Evolutionary conservation across 2,329 filamentous ascomycete genomes (phyloP), one percentile per base, ranked within the genome.

Genomic region (Ramularia collo-cygni): DNA sequence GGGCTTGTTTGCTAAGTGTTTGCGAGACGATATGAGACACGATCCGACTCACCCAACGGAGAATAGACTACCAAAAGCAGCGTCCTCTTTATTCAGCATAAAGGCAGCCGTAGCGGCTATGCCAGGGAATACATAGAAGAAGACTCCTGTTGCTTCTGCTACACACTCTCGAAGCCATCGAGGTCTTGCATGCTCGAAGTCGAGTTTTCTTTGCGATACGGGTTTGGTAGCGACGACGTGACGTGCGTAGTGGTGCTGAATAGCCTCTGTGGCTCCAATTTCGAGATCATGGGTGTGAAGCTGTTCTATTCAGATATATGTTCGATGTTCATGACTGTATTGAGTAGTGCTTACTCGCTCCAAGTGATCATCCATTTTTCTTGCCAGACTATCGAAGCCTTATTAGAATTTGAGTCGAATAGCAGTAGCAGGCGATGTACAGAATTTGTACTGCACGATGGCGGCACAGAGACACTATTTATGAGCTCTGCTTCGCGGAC

Each of bases 71-170:
- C 74, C 71, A 42, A 68, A 72, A 2, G 60, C 62, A 1, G 65
- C 61, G 24, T 64, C 58, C 4, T 54, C 61, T 4, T 59, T 60
- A 46, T 74, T 69, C 3, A 75, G 42, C 6, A 69, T 70, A 53
- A 76, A 76, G 10, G 64, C 57, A 2, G 73, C 70, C 3, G 69
- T 65, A 2, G 73, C 69, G n/a, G 72, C 68, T 26, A 78, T 70
- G 12, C 75, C 74, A 3, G 70, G 66, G 34, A 60, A 62, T 14
- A 63, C 60, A 34, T 51, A 50, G 44, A 55, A 72, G 63, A 77
- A 77, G 3, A 76, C 72, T 3, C 75, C 74, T 1, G 71, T 71
- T 3, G 72, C 72, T 54, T 79, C 75, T 3, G 71, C 75, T 46
- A 71, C 62, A 61, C 71, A 72, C 52, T 78, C 72, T 37, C 75